Conservation (phyloP, 345 rosid genomes). For the Durio zibethinus region DNA sequence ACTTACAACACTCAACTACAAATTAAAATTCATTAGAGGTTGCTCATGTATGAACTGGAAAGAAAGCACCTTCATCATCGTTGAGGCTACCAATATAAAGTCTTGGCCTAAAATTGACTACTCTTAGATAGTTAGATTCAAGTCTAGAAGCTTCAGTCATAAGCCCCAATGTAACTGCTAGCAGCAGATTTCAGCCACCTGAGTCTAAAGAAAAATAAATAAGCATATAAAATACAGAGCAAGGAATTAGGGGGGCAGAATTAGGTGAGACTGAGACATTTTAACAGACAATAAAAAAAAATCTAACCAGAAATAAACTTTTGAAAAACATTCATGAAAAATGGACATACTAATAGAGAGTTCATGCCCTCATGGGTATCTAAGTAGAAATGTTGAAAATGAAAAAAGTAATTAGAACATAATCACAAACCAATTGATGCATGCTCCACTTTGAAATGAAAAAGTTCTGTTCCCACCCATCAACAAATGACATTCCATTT, state of each 20-base stretch:
- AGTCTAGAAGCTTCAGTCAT: background rate
- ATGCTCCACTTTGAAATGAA: conserved; percentile 98
- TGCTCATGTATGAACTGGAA: background rate
- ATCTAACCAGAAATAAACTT: background rate
- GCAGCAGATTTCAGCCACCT: background rate
- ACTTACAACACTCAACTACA: background rate
- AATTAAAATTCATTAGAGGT: background rate
- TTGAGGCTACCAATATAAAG: background rate
- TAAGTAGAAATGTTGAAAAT: conserved; percentile 13
- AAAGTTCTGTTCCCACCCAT: conserved; percentile 96
- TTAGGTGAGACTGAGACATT: background rate
- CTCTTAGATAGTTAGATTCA: background rate
- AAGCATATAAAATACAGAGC: background rate
- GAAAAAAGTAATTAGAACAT: background rate
- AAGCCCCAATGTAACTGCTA: background rate
- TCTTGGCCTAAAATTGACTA: background rate
- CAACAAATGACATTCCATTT: conserved; percentile 95
- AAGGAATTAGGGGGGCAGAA: background rate
- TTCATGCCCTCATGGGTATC: background rate
- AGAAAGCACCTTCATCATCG: background rate
- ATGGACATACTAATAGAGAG: background rate
- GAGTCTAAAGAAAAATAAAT: background rate
- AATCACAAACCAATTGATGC: conserved; percentile 81
- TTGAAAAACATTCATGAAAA: background rate
- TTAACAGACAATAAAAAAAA: background rate